Conservation (phyloP, 305 asterid species). For the Euphrasia arctica region DNA sequence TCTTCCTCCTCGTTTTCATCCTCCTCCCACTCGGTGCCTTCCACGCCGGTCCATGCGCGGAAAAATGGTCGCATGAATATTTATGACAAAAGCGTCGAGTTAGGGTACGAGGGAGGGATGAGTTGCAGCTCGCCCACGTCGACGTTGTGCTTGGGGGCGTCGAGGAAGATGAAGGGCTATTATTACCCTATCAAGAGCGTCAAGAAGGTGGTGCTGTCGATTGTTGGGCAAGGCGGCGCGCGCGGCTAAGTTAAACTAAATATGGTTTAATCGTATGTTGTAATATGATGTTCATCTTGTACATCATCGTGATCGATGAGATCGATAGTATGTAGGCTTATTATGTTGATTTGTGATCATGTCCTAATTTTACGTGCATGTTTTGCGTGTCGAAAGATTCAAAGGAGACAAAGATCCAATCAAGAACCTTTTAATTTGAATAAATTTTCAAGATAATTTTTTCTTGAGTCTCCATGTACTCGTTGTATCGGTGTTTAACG, state of each 20-base stretch:
- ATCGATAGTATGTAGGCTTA: background rate
- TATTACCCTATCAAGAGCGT: constrained; percentile 36
- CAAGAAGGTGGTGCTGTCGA: constrained; percentile 42
- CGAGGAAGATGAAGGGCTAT: constrained; percentile 25
- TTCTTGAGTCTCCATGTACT: no score
- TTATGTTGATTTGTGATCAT: constrained; percentile 4
- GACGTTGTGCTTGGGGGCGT: constrained; percentile 45
- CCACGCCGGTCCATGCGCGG: constrained; percentile 29
- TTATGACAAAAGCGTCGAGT: background rate
- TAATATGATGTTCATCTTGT: constrained; percentile 24
- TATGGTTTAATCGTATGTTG: background rate
- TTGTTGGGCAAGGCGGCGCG: constrained; percentile 33
- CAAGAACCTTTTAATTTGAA: constrained; percentile 8
- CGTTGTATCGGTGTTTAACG: no score
- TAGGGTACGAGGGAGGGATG: constrained; percentile 12
- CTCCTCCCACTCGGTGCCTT: constrained; percentile 38
- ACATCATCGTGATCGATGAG: constrained; percentile 5
- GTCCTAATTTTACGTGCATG: constrained; percentile 11
- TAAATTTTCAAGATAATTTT: background rate
- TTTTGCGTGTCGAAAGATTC: constrained; percentile 8
- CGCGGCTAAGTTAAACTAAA: constrained; percentile 3
- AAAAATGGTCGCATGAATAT: background rate
- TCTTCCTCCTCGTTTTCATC: constrained; percentile 40
- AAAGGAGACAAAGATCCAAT: constrained; percentile 18
- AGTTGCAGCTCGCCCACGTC: constrained; percentile 42